Evolutionary conservation across 306 rosid species (phyloP).

Genomic region (Lagenaria siceraria): DNA sequence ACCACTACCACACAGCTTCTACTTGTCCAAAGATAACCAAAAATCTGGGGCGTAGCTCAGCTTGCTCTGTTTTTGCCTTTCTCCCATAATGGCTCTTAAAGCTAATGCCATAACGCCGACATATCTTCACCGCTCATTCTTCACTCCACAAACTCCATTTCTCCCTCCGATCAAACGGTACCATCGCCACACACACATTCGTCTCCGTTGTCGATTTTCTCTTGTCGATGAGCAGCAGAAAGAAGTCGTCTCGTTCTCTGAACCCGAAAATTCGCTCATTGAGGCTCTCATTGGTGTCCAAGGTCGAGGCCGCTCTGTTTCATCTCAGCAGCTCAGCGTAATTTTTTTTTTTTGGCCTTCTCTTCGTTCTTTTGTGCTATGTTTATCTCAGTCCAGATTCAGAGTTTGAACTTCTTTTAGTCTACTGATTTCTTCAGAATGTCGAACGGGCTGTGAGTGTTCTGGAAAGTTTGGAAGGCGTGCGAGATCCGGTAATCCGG

Average conservation of each 20-base stretch:
- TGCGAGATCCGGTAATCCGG: constrained; percentile 87
- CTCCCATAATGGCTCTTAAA: neutral
- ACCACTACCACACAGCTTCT: neutral
- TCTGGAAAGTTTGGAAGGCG: constrained; percentile 56
- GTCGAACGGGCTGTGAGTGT: constrained; percentile 58
- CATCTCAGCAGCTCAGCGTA: constrained; percentile 66
- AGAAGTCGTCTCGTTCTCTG: constrained; percentile 31
- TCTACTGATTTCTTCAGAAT: constrained; percentile 24
- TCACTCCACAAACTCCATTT: neutral
- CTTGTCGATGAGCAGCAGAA: constrained; percentile 23
- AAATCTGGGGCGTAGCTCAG: neutral
- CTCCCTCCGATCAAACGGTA: constrained; percentile 6
- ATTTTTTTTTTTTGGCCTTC: neutral
- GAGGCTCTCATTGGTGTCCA: constrained; percentile 69
- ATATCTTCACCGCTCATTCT: neutral
- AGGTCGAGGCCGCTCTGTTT: constrained; percentile 91
- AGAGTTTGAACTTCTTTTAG: neutral
- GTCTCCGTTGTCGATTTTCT: constrained; percentile 13
- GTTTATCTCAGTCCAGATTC: neutral
- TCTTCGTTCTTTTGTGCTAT: neutral
- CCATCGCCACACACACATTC: neutral
- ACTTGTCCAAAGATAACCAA: neutral
- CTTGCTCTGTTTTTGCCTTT: neutral
- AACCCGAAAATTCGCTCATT: constrained; percentile 55
- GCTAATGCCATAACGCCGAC: neutral